Base-by-base conservation (phyloP, 371 early-diverging fungal species). In the Encephalitozoon romaleae region DNA sequence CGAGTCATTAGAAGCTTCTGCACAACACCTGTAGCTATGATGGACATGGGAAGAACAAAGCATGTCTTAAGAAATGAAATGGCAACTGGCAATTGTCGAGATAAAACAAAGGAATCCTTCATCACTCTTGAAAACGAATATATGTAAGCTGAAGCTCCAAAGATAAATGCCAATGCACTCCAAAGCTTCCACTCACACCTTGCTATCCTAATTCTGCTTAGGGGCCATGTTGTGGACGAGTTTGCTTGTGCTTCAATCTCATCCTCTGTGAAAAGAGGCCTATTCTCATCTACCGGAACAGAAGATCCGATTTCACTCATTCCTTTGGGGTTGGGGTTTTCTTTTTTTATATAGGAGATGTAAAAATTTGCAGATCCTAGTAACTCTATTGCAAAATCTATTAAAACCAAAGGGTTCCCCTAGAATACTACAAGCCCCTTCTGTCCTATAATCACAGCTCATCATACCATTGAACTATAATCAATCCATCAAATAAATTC, bases 41-140 rank as follows among this genome's bases (percentile, higher is more conserved):
- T 69, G 12, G 78, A 74, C 9, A 70, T 69, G 6, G 69, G 80
- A 34, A 78, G 75, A 8, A 83, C 77, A n/a, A 80, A 53, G 45
- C 78, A 68, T 38, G 77, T 72, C 45, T 83, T 83, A 3, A 83
- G 67, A 73, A 71, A 80, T 25, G 70, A 70, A 47, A 83, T 83
- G 8, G 81, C 78, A n/a, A 81, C 75, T 0, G 78, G 78, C 26
- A 71, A 68, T 70, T 78, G 80, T 59, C 78, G 65, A 8, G 70
- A 76, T 15, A 80, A 30, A 6, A 83, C 77, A 28, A 80, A 68
- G 18, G 78, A 70, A 64, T 83, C 83, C 70, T 83, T 83, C 53
- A 80, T 65, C 39, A 78, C 78, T 75, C 83, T 77, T 39, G 78
- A 71, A 21, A 83, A 70, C 15, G 83, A 83, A 66, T 83, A 83